Percentiles rank a stretch among this genome's conserved stretches.
Conservation (phyloP, 352 stramenopile species). For the Pythium sp. region DNA sequence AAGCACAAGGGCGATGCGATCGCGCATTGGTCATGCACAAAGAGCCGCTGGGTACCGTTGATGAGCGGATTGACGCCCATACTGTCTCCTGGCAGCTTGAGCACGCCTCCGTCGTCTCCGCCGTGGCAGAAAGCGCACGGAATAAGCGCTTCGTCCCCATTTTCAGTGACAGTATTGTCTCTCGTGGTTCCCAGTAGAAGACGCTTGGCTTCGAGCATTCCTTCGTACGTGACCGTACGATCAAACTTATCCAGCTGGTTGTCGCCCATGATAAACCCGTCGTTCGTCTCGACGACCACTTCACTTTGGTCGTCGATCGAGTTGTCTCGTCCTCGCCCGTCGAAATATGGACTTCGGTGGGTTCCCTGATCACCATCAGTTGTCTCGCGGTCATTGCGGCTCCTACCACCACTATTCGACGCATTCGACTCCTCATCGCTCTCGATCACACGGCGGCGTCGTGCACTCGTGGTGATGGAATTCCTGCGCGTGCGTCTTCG, state of each 20-base stretch:
- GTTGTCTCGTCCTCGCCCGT: slow-evolving; percentile 4
- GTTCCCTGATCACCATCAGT: slow-evolving; percentile 10
- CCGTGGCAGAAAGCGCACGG: slow-evolving; percentile 77
- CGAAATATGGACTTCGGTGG: slow-evolving; percentile 18
- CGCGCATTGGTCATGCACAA: slow-evolving; percentile 85
- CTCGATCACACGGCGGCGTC: slow-evolving; percentile 12
- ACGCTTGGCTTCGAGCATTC: slow-evolving; percentile 61
- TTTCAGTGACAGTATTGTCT: slow-evolving; percentile 23
- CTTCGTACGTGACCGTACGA: slow-evolving; percentile 47
- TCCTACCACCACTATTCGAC: neutral
- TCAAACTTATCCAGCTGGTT: slow-evolving; percentile 86
- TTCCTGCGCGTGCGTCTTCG: slow-evolving; percentile 16
- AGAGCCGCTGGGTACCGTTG: slow-evolving; percentile 62
- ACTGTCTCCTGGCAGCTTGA: slow-evolving; percentile 73
- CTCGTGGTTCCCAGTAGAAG: slow-evolving; percentile 29
- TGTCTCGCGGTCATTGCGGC: slow-evolving; percentile 3
- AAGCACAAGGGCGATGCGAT: slow-evolving; percentile 85
- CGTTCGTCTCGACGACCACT: slow-evolving; percentile 79
- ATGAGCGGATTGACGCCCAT: slow-evolving; percentile 76
- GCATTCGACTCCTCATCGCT: slow-evolving; percentile 13
- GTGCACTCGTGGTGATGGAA: neutral
- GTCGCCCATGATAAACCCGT: slow-evolving; percentile 78
- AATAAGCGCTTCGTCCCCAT: slow-evolving; percentile 47
- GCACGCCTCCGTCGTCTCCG: slow-evolving; percentile 62
- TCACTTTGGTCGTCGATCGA: slow-evolving; percentile 28